Evolutionary conservation across 768 basidiomycete genomes (phyloP).

Genomic region (Pleurotus salmoneostramineus): DNA sequence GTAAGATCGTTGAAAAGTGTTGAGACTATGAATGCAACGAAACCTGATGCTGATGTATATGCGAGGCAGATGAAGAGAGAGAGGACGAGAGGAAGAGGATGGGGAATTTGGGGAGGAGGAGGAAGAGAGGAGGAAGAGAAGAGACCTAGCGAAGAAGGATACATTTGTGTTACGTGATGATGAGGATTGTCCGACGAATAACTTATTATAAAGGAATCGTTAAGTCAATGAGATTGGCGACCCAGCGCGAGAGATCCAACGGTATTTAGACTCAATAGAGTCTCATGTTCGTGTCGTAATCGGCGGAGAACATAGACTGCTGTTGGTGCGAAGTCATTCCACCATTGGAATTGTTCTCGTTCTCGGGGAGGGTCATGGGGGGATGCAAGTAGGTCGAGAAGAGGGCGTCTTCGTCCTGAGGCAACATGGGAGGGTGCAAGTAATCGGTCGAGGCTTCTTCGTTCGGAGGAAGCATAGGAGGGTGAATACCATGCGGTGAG

Average conservation of each 20-base stretch:
- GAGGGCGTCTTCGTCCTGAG: slow-evolving; percentile 64
- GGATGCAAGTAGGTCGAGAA: slow-evolving; percentile 45
- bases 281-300: slow-evolving; percentile 10
- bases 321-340: slow-evolving; percentile 5
- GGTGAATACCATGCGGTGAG: slow-evolving; percentile 59
- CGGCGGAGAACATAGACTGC: slow-evolving; percentile 11
- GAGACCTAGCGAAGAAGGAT: not conserved
- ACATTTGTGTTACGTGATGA: too few species aligned
- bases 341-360: slow-evolving; percentile 12
- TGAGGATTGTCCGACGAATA: not conserved
- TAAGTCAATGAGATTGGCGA: not conserved
- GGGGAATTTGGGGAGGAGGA: not conserved
- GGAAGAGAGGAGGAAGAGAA: not conserved
- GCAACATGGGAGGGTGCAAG: slow-evolving; percentile 57
- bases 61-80: not conserved
- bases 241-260: not conserved
- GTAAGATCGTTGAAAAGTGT: slow-evolving; percentile 5
- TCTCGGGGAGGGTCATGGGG: slow-evolving; percentile 39
- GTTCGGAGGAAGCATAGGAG: slow-evolving; percentile 57
- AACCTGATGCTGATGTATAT: slow-evolving; percentile 8
- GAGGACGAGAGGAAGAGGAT: not conserved
- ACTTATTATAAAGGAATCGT: not conserved
- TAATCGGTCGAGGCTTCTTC: slow-evolving; percentile 74
- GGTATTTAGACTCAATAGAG: slow-evolving; percentile 1
- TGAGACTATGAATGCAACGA: slow-evolving; percentile 9